These are phyloP conservation scores for Apiospora saccharicola DNA, from an alignment of 2,329 filamentous ascomycete genomes.

Conservation along the genomic window DNA sequence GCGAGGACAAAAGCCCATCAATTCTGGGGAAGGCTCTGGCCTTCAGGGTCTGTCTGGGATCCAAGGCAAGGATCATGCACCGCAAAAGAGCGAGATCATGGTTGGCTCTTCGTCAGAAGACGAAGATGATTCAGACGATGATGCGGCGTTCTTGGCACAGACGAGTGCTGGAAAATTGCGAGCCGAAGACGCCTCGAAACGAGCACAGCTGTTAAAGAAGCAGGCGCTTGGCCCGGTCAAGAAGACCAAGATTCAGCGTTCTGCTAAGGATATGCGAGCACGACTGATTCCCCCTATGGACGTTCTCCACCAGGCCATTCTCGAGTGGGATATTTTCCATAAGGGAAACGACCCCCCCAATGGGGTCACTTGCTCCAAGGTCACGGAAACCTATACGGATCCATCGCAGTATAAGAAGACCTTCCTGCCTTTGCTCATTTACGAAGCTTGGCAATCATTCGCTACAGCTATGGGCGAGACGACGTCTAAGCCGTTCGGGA, in stretches of 20 bases:
- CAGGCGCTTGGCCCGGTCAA: slow-evolving; percentile 77
- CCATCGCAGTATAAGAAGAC: slow-evolving; percentile 84
- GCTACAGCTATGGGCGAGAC: slow-evolving; percentile 89
- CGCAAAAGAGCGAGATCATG: slow-evolving; percentile 86
- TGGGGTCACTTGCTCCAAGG: slow-evolving; percentile 74
- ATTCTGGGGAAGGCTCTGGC: slow-evolving; percentile 81
- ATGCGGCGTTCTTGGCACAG: slow-evolving; percentile 56
- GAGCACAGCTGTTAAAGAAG: slow-evolving; percentile 58
- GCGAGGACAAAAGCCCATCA: slow-evolving; percentile 58
- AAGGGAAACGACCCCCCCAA: slow-evolving; percentile 85
- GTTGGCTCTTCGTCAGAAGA: slow-evolving; percentile 83
- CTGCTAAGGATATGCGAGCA: slow-evolving; percentile 92
- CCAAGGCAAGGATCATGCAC: slow-evolving; percentile 79
- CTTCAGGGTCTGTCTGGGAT: slow-evolving; percentile 73
- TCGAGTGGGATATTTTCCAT: slow-evolving; percentile 96
- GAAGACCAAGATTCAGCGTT: slow-evolving; percentile 81
- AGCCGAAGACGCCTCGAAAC: slow-evolving; percentile 55
- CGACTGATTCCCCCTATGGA: slow-evolving; percentile 90
- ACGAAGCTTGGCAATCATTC: slow-evolving; percentile 96
- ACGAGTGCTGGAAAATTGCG: slow-evolving; percentile 56
- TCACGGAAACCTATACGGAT: slow-evolving; percentile 79
- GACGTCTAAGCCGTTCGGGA: slow-evolving; percentile 79
- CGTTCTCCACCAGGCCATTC: slow-evolving; percentile 81
- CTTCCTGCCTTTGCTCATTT: slow-evolving; percentile 87
- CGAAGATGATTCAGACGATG: slow-evolving; percentile 71